Percentiles rank a stretch among this genome's conserved stretches.
phyloP scores from a whole-genome alignment of 2,329 filamentous ascomycete species.

The Aspergillus eucalypticola region DNA sequence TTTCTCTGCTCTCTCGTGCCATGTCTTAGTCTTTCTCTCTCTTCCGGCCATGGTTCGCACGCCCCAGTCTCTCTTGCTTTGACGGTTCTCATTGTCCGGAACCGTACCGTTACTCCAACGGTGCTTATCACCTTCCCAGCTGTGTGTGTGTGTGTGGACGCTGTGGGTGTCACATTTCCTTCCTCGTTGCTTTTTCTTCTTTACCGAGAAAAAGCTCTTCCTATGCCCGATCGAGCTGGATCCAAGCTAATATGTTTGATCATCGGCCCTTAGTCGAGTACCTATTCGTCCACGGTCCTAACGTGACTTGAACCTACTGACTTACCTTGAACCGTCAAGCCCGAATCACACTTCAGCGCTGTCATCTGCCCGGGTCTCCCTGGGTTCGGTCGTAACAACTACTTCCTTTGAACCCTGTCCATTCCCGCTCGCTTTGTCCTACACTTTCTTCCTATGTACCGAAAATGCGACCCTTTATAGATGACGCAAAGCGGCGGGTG shows the following conservation, averaged over 20 bases:
- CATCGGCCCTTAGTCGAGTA: slow-evolving; percentile 13
- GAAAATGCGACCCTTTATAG: slow-evolving; percentile 39
- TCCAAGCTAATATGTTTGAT: slow-evolving; percentile 14
- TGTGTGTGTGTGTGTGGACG: slow-evolving; percentile 5
- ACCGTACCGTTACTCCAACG: slow-evolving; percentile 3
- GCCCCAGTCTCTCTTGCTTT: slow-evolving; percentile 9
- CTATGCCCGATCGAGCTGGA: not conserved
- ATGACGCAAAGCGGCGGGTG: slow-evolving; percentile 45
- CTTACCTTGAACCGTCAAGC: slow-evolving; percentile 8
- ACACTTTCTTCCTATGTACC: slow-evolving; percentile 2
- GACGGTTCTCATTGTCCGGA: slow-evolving; percentile 8
- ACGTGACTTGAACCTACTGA: slow-evolving; percentile 15
- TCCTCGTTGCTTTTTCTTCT: slow-evolving; percentile 2
- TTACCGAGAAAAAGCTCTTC: not conserved
- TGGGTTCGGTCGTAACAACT: not conserved
- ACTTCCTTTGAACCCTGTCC: not conserved
- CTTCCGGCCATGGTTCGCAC: slow-evolving; percentile 15
- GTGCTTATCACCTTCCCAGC: slow-evolving; percentile 9
- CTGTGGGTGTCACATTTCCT: slow-evolving; percentile 17
- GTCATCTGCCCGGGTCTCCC: slow-evolving; percentile 14
- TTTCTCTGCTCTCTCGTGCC: not conserved
- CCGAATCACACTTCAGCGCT: slow-evolving; percentile 7
- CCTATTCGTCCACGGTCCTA: slow-evolving; percentile 3
- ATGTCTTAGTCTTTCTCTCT: slow-evolving; percentile 8
- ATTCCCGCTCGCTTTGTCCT: slow-evolving; percentile 1